Percentiles rank a stretch among this genome's conserved stretches.
These are phyloP conservation scores for Leptographium wingfieldii DNA, from an alignment of 2,329 filamentous ascomycete species.

Conservation along the genomic window DNA sequence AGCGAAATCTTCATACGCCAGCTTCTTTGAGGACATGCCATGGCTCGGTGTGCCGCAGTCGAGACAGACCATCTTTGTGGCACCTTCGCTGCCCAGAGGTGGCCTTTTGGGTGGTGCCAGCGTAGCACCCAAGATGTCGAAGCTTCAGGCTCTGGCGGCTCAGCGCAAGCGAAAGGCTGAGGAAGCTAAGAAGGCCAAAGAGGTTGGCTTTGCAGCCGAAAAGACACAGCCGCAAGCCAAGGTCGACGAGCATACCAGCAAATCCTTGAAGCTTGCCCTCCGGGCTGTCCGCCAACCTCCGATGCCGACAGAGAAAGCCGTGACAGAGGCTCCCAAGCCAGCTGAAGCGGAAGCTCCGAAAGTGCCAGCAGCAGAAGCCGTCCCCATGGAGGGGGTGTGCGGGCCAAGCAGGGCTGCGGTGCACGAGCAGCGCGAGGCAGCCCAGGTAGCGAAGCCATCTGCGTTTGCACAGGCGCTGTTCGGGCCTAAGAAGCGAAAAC, in stretches of 20 bases:
- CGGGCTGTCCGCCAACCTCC: slow-evolving; percentile 2
- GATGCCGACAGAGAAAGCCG: neutral
- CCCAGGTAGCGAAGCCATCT: slow-evolving; percentile 29
- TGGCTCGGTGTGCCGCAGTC: slow-evolving; percentile 65
- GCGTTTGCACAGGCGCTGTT: slow-evolving; percentile 43
- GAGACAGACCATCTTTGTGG: slow-evolving; percentile 52
- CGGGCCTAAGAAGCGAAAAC: slow-evolving; percentile 21
- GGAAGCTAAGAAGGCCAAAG: slow-evolving; percentile 33
- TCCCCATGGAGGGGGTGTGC: neutral
- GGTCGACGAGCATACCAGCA: slow-evolving; percentile 16
- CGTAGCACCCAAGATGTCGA: slow-evolving; percentile 61
- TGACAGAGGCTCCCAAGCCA: neutral
- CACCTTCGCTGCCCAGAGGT: slow-evolving; percentile 39
- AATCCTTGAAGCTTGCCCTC: slow-evolving; percentile 10
- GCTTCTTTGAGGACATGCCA: slow-evolving; percentile 72
- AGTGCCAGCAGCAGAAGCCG: neutral
- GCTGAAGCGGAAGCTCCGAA: neutral
- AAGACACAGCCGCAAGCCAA: neutral
- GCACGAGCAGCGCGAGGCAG: neutral
- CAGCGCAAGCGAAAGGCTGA: slow-evolving; percentile 73
- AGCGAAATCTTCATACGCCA: slow-evolving; percentile 24
- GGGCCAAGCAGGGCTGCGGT: neutral
- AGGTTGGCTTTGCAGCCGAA: slow-evolving; percentile 3
- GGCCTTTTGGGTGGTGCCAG: slow-evolving; percentile 69
- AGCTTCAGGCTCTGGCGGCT: slow-evolving; percentile 79